Conservation (phyloP, 2,329 filamentous ascomycete species). For the Incumbomyces delicatus region DNA sequence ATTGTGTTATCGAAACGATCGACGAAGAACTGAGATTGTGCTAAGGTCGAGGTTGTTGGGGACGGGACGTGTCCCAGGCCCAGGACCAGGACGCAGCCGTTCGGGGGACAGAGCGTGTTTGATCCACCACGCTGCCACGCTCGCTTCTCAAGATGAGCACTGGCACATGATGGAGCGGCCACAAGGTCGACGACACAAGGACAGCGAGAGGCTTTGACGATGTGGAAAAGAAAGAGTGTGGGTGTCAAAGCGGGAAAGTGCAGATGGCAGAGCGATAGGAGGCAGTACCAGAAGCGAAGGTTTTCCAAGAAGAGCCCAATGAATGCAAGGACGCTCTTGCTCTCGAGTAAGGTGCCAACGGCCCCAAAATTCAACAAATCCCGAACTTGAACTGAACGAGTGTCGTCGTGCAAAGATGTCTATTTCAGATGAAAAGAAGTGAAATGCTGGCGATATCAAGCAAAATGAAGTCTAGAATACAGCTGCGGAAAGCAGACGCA, state of each 20-base stretch:
- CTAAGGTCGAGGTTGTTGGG: background rate
- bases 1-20: background rate
- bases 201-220: background rate
- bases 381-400: background rate
- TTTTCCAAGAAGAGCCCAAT: slow-evolving; percentile 22
- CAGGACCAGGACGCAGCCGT: background rate
- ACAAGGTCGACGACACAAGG: background rate
- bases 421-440: slow-evolving; percentile 1
- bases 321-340: slow-evolving; percentile 9
- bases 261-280: background rate
- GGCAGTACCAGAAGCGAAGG: slow-evolving; percentile 22
- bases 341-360: background rate
- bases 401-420: slow-evolving; percentile 1
- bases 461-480: slow-evolving; percentile 3
- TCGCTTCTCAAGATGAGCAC: too few species aligned
- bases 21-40: slow-evolving; percentile 3
- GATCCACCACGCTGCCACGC: too few species aligned
- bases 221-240: background rate
- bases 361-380: background rate
- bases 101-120: slow-evolving; percentile 3
- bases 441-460: background rate
- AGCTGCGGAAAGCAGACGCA: too few species aligned
- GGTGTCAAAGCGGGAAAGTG: background rate
- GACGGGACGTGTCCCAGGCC: background rate
- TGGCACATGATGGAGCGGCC: too few species aligned